Evolutionary conservation across 148 eudicot species (phyloP), one percentile per base, ranked within the genome.

Genomic region (Rhododendron ovatum): DNA sequence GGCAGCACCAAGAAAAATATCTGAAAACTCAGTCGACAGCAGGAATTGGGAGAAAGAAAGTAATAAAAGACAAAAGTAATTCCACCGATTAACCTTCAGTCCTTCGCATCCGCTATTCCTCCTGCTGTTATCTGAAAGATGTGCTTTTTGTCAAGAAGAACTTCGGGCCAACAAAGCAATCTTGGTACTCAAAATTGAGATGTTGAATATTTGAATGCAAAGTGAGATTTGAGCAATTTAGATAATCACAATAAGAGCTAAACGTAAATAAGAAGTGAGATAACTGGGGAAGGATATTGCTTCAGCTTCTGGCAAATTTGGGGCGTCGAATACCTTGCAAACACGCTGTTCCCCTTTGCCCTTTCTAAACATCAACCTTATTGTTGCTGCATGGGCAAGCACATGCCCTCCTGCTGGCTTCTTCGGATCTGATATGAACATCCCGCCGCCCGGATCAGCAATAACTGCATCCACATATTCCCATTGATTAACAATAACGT

Each of bases 351-450:
- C 98, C 18, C 95, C 99, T 91, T 97, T 97, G 75, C 99, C 99
- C 86, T 95, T 95, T 93, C 99, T 94, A 86, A 95, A 96, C 99
- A 96, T 96, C 77, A 96, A 81, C 86, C 98, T 92, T 86, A 96
- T 90, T 39, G 99, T 96, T 71, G 96, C 93, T 85, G 99, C 98
- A 88, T 96, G 99, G 59, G 99, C 99, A 89, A 96, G 93, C 67
- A 96, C 99, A 89, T 95, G 99, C 14, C 99, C 99, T 57, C 99
- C 99, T 74, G 99, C 98, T 88, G 99, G 98, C 83, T 96, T 97
- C 93, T 97, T 97, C 41, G 99, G 99, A 84, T 96, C 98, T 50
- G 95, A 93, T 85, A 95, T 95, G 87, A 96, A 96, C 71, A 96
- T 94, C 81, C 98, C 98, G 18, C 98, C 99, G 37, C 96, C 98